phyloP scores from a whole-genome alignment of 2,329 filamentous ascomycete species.

The Xylaria sp. region DNA sequence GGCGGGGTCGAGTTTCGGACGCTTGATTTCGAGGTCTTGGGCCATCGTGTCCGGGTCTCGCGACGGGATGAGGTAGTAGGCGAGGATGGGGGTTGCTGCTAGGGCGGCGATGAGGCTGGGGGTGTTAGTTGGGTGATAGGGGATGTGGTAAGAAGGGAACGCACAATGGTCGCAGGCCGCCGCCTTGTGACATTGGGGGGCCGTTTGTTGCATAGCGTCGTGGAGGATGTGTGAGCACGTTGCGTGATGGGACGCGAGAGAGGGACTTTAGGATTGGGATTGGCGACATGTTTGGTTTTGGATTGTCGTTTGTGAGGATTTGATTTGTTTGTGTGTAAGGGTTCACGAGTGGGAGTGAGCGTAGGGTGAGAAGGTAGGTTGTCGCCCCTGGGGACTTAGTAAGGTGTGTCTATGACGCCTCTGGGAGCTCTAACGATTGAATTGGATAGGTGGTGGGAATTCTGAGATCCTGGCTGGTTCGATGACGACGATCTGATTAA shows the following conservation, averaged over 20 bases:
- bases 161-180: conserved; percentile 13
- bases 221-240: neutral
- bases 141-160: neutral
- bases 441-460: neutral
- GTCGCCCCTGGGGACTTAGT: neutral
- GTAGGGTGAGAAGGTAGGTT: neutral
- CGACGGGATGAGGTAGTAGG: conserved; percentile 14
- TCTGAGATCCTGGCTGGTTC: neutral
- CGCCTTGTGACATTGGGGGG: conserved; percentile 3
- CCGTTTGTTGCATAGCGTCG: conserved; percentile 7
- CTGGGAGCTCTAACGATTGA: neutral
- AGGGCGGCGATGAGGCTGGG: conserved; percentile 15
- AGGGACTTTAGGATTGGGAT: conserved; percentile 4
- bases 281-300: conserved; percentile 1
- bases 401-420: conserved; percentile 13
- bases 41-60: neutral
- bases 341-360: neutral
- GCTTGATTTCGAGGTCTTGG: neutral
- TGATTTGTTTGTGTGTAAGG: neutral
- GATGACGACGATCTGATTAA: conserved; percentile 6
- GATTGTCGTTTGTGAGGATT: neutral
- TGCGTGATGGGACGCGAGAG: neutral
- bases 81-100: conserved; percentile 13
- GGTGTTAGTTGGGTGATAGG: neutral
- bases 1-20: conserved; percentile 16